Conservation (phyloP, 345 rosid genomes). For the Murraya paniculata region DNA sequence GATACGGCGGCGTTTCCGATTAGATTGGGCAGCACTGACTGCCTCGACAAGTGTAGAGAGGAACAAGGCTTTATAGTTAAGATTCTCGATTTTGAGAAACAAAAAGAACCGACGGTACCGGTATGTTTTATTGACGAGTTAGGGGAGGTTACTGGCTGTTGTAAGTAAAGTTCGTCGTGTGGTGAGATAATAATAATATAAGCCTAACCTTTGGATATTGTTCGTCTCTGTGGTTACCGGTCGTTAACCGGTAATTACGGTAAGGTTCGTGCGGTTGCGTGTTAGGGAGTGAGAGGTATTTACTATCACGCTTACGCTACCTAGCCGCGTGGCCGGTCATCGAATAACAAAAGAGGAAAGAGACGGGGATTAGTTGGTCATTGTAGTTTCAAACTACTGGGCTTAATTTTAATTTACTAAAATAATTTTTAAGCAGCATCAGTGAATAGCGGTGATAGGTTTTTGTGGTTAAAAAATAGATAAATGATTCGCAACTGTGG, state of each 20-base stretch:
- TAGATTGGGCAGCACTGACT: constrained; percentile 21
- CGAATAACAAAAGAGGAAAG: neutral
- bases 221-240: neutral
- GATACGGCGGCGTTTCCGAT: constrained; percentile 13
- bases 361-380: neutral
- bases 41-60: constrained; percentile 5
- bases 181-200: constrained; percentile 1
- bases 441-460: neutral
- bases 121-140: constrained; percentile 8
- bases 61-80: neutral
- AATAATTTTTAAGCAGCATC: too few relatives aligned
- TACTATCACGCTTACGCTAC: constrained; percentile 1
- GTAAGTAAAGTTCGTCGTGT: constrained; percentile 25
- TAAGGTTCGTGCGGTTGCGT: constrained; percentile 5
- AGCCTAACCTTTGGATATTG: too few relatives aligned
- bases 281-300: constrained; percentile 1
- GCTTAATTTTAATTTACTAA: too few relatives aligned
- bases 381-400: too few relatives aligned
- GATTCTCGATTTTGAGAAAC: neutral
- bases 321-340: neutral
- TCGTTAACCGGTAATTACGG: constrained; percentile 2
- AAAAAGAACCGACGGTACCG: constrained; percentile 31
- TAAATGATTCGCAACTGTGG: neutral
- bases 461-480: neutral
- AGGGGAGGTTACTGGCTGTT: constrained; percentile 37